These are phyloP conservation scores for Fusarium sp. DNA, from an alignment of 2,329 filamentous ascomycete species.

Conservation along the genomic window DNA sequence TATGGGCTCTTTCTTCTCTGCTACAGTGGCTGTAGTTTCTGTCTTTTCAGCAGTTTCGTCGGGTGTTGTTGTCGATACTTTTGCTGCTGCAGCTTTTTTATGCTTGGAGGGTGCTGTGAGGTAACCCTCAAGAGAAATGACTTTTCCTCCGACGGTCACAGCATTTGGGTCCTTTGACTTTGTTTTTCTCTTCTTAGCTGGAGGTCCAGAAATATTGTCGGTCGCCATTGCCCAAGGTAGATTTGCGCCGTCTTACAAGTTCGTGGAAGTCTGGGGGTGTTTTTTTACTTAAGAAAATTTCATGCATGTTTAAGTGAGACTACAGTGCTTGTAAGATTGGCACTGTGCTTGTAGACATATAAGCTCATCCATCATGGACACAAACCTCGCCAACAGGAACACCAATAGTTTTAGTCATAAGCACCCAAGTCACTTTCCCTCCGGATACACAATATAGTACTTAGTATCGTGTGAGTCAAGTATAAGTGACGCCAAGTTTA, in stretches of 20 bases:
- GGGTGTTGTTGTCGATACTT: slow-evolving; percentile 8
- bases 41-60: background rate
- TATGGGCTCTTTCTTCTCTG: background rate
- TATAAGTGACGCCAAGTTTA: background rate
- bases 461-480: background rate
- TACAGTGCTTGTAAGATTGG: background rate
- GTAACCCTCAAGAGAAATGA: slow-evolving; percentile 63
- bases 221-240: slow-evolving; percentile 39
- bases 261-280: background rate
- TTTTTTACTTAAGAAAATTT: slow-evolving; percentile 25
- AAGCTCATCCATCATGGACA: background rate
- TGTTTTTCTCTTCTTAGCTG: slow-evolving; percentile 55
- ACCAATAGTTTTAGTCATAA: background rate
- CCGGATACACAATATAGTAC: background rate
- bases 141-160: slow-evolving; percentile 60
- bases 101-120: slow-evolving; percentile 53
- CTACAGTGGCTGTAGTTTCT: slow-evolving; percentile 4
- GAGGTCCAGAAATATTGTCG: slow-evolving; percentile 40
- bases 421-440: background rate
- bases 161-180: slow-evolving; percentile 52
- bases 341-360: background rate
- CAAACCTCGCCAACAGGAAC: background rate
- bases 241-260: background rate
- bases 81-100: slow-evolving; percentile 22
- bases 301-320: background rate